phyloP scores from a whole-genome alignment of 805 yeast genomes.

The Maudiozyma serrabonitensis region DNA sequence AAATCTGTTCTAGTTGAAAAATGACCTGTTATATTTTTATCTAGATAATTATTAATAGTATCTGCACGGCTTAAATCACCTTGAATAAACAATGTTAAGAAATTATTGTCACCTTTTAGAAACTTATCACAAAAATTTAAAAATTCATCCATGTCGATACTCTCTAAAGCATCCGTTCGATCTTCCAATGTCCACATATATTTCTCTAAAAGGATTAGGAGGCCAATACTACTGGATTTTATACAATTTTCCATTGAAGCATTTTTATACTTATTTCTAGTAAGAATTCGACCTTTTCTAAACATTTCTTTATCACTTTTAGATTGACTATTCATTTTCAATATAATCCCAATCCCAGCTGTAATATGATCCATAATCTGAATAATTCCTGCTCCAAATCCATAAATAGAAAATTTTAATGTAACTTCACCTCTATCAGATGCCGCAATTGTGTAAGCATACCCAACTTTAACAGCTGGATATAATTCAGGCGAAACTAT shows the following conservation, averaged over 20 bases:
- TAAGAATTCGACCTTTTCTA: constrained; percentile 37
- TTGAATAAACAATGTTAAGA: constrained; percentile 37
- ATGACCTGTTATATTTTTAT: constrained; percentile 24
- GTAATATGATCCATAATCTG: background rate
- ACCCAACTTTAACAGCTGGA: constrained; percentile 45
- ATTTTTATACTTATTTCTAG: constrained; percentile 39
- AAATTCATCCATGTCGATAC: constrained; percentile 33
- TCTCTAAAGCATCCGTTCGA: constrained; percentile 47
- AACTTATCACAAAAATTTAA: constrained; percentile 24
- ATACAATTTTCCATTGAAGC: constrained; percentile 38
- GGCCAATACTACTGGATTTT: constrained; percentile 39
- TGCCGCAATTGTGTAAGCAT: constrained; percentile 46
- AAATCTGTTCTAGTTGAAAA: constrained; percentile 4
- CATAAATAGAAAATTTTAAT: constrained; percentile 43
- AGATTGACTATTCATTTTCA: background rate
- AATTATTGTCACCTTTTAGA: constrained; percentile 14
- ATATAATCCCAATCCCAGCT: background rate
- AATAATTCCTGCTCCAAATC: constrained; percentile 32
- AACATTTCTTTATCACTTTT: constrained; percentile 29
- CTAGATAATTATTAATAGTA: constrained; percentile 17
- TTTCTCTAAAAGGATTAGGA: constrained; percentile 46
- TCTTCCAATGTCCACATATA: constrained; percentile 45
- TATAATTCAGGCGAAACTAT: constrained; percentile 37
- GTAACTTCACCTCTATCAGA: constrained; percentile 47
- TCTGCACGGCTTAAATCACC: constrained; percentile 36